Percentiles rank a stretch among this genome's conserved stretches.
Evolutionary conservation across 371 early-diverging fungal species (phyloP).

Genomic region (Synchytrium microbalum): DNA sequence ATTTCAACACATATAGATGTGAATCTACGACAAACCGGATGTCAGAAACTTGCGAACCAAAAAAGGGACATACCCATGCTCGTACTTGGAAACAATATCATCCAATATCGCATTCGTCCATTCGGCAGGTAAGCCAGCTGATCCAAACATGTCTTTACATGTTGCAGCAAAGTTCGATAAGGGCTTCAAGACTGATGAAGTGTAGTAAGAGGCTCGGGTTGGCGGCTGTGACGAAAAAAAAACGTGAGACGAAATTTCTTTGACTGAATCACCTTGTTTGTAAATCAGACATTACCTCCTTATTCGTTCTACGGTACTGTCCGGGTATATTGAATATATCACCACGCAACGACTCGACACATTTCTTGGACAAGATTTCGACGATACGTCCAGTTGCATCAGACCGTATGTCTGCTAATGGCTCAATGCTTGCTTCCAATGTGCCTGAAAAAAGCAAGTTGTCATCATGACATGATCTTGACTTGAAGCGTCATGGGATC

Average conservation of each 20-base stretch:
- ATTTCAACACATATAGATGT: constrained; percentile 23
- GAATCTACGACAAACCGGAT: constrained; percentile 17
- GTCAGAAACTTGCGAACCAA: not conserved
- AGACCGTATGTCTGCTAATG: constrained; percentile 18
- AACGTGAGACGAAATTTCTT: not conserved
- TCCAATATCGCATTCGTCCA: constrained; percentile 32
- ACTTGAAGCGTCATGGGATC: no score
- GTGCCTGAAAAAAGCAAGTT: no score
- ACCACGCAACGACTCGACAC: constrained; percentile 42
- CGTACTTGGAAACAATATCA: constrained; percentile 25
- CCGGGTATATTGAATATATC: constrained; percentile 38
- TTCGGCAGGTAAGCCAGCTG: constrained; percentile 8
- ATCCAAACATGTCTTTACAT: constrained; percentile 19
- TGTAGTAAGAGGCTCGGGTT: constrained; percentile 52
- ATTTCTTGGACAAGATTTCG: constrained; percentile 40
- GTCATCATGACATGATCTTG: no score
- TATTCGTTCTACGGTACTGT: constrained; percentile 49
- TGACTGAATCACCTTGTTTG: not conserved
- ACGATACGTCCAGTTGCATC: constrained; percentile 41
- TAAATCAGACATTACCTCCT: no score
- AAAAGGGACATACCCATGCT: not conserved
- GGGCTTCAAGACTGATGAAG: constrained; percentile 49
- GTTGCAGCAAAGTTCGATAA: constrained; percentile 37
- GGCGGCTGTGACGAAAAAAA: constrained; percentile 34
- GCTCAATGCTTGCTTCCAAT: not conserved